phyloP scores from a whole-genome alignment of 169 alveolate species.

The Perkinsus chesapeaki region DNA sequence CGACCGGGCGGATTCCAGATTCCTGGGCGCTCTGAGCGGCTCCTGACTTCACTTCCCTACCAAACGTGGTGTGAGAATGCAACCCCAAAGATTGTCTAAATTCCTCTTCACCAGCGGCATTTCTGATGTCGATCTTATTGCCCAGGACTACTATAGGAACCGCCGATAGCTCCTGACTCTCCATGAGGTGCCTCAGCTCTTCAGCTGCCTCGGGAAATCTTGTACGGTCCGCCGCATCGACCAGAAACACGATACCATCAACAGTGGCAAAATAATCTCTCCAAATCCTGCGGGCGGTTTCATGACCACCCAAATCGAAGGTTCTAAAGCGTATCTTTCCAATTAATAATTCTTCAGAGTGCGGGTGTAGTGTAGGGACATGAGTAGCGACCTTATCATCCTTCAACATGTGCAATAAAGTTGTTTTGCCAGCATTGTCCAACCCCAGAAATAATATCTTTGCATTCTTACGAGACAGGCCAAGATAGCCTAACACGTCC shows the following conservation, averaged over 20 bases:
- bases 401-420: constrained; percentile 89
- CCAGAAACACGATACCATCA: constrained; percentile 91
- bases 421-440: constrained; percentile 99
- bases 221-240: constrained; percentile 90
- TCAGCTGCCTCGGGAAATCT: constrained; percentile 81
- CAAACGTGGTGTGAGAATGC: constrained; percentile 53
- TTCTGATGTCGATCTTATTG: constrained; percentile 91
- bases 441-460: constrained; percentile 83
- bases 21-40: constrained; percentile 39
- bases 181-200: constrained; percentile 79
- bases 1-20: constrained; percentile 74
- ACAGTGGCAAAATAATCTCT: constrained; percentile 87
- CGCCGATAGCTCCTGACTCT: constrained; percentile 71
- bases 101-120: constrained; percentile 93
- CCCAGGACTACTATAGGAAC: constrained; percentile 93
- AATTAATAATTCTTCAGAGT: constrained; percentile 88
- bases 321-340: constrained; percentile 87
- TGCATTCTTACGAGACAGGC: constrained; percentile 81
- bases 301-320: constrained; percentile 93
- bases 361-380: constrained; percentile 89
- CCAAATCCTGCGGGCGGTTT: constrained; percentile 92
- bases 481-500: constrained; percentile 71
- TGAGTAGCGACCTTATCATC: constrained; percentile 91
- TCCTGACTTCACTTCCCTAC: constrained; percentile 37
- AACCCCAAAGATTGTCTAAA: constrained; percentile 75